Percentiles rank a stretch among this genome's conserved stretches.
These are phyloP conservation scores for Candida suzukii DNA, from an alignment of 805 yeast genomes.

Conservation along the genomic window DNA sequence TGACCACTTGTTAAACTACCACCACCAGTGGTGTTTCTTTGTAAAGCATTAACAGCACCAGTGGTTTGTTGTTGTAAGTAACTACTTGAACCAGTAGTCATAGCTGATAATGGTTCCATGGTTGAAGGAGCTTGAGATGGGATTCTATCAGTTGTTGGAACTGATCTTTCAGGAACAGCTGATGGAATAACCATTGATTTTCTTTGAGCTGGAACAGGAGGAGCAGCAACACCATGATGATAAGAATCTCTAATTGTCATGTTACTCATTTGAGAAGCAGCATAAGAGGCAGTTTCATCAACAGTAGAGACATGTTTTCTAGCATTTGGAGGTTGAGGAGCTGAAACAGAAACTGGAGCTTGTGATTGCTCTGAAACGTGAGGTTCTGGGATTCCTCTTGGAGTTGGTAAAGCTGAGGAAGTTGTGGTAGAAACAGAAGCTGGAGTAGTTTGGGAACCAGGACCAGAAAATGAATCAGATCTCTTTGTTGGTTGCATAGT, in stretches of 20 bases:
- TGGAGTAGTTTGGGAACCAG: slow-evolving; percentile 12
- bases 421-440: slow-evolving; percentile 8
- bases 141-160: not conserved
- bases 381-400: slow-evolving; percentile 1
- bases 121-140: not conserved
- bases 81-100: slow-evolving; percentile 10
- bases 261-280: not conserved
- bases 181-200: slow-evolving; percentile 10
- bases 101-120: slow-evolving; percentile 10
- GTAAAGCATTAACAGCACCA: slow-evolving; percentile 32
- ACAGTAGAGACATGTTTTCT: slow-evolving; percentile 20
- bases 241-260: not conserved
- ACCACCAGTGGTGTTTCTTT: slow-evolving; percentile 24
- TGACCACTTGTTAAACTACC: slow-evolving; percentile 27
- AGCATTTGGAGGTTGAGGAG: slow-evolving; percentile 28
- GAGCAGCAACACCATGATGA: slow-evolving; percentile 8
- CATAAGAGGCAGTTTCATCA: not conserved
- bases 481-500: slow-evolving; percentile 26
- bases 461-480: slow-evolving; percentile 16
- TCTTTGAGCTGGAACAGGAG: slow-evolving; percentile 27
- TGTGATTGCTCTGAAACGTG: not conserved
- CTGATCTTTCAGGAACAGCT: not conserved
- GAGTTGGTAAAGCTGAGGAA: not conserved
- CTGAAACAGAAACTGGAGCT: slow-evolving; percentile 8
- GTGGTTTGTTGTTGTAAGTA: slow-evolving; percentile 35